Conservation (phyloP, 768 basidiomycete species). For the Termitomyces sp. region DNA sequence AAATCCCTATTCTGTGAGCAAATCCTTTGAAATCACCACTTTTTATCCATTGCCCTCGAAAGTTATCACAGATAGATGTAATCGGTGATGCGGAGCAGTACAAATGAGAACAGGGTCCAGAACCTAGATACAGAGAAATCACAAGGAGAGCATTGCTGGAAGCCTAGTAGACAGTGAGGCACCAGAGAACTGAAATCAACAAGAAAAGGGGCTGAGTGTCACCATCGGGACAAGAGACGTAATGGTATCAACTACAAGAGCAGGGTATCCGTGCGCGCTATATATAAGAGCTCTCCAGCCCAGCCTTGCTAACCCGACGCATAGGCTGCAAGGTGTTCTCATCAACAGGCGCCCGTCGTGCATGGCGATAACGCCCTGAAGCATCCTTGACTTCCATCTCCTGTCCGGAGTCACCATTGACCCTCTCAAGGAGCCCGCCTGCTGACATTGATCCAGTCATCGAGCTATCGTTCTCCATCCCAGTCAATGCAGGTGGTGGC, state of each 20-base stretch:
- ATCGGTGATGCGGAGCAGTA: slow-evolving; percentile 4
- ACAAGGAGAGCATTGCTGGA: not conserved
- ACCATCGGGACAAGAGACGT: not conserved
- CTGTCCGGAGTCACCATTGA: slow-evolving; percentile 69
- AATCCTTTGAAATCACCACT: no score
- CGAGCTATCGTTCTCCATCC: slow-evolving; percentile 24
- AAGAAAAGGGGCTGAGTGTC: not conserved
- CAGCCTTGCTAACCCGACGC: slow-evolving; percentile 90
- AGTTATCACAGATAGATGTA: slow-evolving; percentile 4
- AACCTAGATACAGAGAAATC: slow-evolving; percentile 5
- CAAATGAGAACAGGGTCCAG: slow-evolving; percentile 2
- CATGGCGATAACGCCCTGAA: slow-evolving; percentile 83
- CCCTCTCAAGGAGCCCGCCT: slow-evolving; percentile 34
- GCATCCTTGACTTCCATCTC: slow-evolving; percentile 90
- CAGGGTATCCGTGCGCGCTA: slow-evolving; percentile 10
- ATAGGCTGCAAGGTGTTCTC: slow-evolving; percentile 86
- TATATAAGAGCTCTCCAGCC: slow-evolving; percentile 65
- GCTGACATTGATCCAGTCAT: slow-evolving; percentile 33
- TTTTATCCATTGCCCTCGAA: no score
- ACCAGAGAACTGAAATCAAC: not conserved
- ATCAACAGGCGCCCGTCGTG: slow-evolving; percentile 82
- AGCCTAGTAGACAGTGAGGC: slow-evolving; percentile 3
- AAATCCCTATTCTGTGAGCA: no score
- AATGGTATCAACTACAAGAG: not conserved
- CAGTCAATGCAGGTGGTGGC: slow-evolving; percentile 42